Base-by-base conservation (phyloP, 192 early-diverging fungal species). In the Coemansia sp. region DNA sequence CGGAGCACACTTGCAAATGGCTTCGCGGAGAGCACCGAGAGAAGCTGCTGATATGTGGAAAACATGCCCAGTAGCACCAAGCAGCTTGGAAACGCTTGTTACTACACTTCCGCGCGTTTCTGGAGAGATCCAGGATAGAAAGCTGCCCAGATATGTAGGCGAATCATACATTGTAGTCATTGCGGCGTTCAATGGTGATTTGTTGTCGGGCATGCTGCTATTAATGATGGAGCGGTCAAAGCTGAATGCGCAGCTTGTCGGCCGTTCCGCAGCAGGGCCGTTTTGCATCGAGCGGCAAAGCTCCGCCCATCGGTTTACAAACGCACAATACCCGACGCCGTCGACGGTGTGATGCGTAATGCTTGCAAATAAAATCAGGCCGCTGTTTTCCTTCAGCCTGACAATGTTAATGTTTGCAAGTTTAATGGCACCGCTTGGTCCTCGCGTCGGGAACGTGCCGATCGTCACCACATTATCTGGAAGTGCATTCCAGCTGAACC, bases 161-260 rank as follows among this genome's bases (percentile, higher is more conserved):
- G 47, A 28, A 29, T 48, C 35, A 54, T 71, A 78, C 5, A 71
- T 52, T 0, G 29, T 28, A 14, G 28, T 1, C 22, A 65, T 71
- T 8, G 30, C 42, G 1, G 1, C 16, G 24, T 44, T 56, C 32
- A 67, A 21, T 6, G 53, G 49, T 14, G 38, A 58, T 23, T 58
- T 60, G 10, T 53, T 48, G 0, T 19, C 14, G 0, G 75, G 69
- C 40, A 78, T 25, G 31, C 50, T 25, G 32, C 53, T 52, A 1
- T 58, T 53, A 58, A 78, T 57, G 8, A 62, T 45, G 0, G 18
- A n/a, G 19, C 67, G 64, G 45, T 71, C 65, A 65, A 78, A 78
- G 28, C 57, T 61, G 49, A 46, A 78, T 16, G 8, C 3, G 2
- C 30, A 18, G 8, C 0, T 2, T 27, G 46, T 31, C 6, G 29